phyloP scores from a whole-genome alignment of 345 rosid genomes.

The Sisymbrium altissimum region DNA sequence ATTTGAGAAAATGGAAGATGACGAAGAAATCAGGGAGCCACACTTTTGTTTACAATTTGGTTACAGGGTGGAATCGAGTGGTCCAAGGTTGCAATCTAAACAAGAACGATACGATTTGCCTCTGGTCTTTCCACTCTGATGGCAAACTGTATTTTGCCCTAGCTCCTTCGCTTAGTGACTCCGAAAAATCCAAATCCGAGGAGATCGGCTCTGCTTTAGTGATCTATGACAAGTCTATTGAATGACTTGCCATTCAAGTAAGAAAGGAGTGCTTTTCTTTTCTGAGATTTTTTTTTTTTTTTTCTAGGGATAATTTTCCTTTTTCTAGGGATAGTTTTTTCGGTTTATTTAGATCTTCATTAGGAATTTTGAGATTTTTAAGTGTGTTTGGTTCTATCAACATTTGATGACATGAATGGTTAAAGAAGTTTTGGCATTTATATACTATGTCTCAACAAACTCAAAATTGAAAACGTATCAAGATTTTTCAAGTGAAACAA shows the following conservation, averaged over 20 bases:
- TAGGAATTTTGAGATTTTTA: neutral
- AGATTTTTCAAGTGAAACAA: neutral
- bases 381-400: neutral
- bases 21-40: neutral
- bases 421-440: neutral
- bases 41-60: neutral
- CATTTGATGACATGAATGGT: neutral
- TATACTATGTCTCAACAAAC: neutral
- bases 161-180: too few species aligned
- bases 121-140: conserved; percentile 5
- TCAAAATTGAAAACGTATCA: neutral
- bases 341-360: neutral
- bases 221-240: neutral
- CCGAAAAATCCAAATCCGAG: too few species aligned
- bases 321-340: neutral
- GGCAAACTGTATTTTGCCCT: neutral
- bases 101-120: neutral
- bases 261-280: neutral
- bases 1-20: neutral
- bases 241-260: neutral
- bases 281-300: neutral
- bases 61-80: neutral
- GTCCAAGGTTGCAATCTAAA: neutral
- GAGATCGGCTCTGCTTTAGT: neutral
- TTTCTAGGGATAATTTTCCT: too few species aligned